These are phyloP conservation scores for Dendrobium officinale DNA, from an alignment of 106 monocot species.

Conservation along the genomic window DNA sequence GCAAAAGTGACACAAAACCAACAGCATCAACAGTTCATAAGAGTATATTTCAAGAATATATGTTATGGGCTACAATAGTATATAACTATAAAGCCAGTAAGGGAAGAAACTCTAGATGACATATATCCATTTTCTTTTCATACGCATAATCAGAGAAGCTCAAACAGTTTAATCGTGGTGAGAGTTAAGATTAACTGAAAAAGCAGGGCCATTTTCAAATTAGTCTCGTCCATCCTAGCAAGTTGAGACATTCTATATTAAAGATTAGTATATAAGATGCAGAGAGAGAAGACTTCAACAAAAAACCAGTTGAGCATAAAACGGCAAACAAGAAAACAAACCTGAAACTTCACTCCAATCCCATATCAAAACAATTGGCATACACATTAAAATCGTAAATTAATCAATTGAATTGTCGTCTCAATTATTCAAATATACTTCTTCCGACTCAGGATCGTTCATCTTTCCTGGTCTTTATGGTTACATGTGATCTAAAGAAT, in stretches of 20 bases:
- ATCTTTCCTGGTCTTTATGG: not conserved
- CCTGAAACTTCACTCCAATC: not conserved
- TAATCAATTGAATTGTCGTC: not conserved
- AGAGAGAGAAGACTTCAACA: not conserved
- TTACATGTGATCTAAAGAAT: not conserved
- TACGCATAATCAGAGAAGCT: not conserved
- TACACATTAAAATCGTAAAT: not conserved
- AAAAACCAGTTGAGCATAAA: not conserved
- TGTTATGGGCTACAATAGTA: not conserved
- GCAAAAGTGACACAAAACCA: too few species aligned
- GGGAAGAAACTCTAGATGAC: not conserved
- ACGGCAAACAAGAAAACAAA: not conserved
- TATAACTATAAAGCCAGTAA: not conserved
- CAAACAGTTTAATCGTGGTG: not conserved
- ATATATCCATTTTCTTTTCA: not conserved
- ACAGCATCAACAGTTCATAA: constrained; percentile 1
- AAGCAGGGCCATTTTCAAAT: not conserved
- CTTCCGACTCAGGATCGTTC: not conserved
- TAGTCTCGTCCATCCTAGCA: not conserved
- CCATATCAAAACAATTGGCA: constrained; percentile 1
- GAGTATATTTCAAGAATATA: not conserved
- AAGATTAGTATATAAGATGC: not conserved
- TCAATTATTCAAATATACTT: constrained; percentile 2
- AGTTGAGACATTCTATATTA: not conserved
- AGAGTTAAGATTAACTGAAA: not conserved